A percentile compares a stretch with the other conserved stretches of the same genome.
Conservation (phyloP, 2,329 filamentous ascomycete genomes). For the Aspergillus amoenus region DNA sequence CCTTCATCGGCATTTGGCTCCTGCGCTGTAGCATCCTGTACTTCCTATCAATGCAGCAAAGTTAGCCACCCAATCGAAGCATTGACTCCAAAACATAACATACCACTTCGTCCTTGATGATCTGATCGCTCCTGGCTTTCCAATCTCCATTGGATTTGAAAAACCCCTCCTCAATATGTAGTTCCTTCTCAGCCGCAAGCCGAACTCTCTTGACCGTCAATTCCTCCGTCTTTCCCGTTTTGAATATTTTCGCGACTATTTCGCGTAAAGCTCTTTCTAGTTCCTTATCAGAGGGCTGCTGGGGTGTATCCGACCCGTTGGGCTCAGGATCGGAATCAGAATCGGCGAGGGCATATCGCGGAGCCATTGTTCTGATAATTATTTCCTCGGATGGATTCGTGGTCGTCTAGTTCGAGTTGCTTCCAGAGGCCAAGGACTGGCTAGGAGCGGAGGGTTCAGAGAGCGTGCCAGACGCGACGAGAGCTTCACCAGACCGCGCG, state of each 20-base stretch:
- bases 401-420: neutral
- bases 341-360: constrained; percentile 31
- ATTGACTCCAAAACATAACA: constrained; percentile 14
- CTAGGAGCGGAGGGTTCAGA: neutral
- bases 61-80: neutral
- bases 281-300: constrained; percentile 30
- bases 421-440: neutral
- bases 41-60: constrained; percentile 24
- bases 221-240: constrained; percentile 47
- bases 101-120: constrained; percentile 56
- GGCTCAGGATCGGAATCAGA: constrained; percentile 26
- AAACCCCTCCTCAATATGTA: constrained; percentile 55
- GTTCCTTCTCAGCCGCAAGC: constrained; percentile 49
- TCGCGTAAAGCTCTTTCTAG: constrained; percentile 42
- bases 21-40: constrained; percentile 28
- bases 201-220: constrained; percentile 60
- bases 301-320: constrained; percentile 19
- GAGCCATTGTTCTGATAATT: constrained; percentile 25
- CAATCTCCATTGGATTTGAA: constrained; percentile 55
- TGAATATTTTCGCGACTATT: constrained; percentile 37
- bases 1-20: constrained; percentile 13
- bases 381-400: neutral
- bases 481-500: neutral
- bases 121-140: constrained; percentile 54
- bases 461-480: neutral